A percentile compares a stretch with the other conserved stretches of the same genome.
Conservation (phyloP, 257 asterid genomes). For the Nicotiana tabacum region DNA sequence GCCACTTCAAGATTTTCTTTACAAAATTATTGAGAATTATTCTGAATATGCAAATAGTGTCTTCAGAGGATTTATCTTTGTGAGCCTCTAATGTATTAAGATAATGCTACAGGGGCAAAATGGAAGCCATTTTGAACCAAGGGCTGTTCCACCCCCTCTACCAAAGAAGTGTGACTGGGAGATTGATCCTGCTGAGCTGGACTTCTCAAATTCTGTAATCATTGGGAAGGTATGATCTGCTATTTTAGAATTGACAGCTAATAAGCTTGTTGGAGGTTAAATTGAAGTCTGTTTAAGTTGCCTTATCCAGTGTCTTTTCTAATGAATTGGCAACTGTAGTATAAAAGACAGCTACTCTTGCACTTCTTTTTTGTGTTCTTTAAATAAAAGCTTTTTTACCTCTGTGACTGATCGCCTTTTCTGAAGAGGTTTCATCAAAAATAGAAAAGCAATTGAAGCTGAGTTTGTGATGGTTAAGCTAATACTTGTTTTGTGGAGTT, state of each 20-base stretch:
- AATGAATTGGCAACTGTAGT: neutral
- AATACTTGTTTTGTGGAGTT: neutral
- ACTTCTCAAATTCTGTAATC: constrained; percentile 60
- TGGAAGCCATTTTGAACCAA: constrained; percentile 98
- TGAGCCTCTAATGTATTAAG: neutral
- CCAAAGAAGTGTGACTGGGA: constrained; percentile 99
- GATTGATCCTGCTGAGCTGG: constrained; percentile 84
- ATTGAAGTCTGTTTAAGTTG: neutral
- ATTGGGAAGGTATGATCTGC: constrained; percentile 73
- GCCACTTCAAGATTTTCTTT: neutral
- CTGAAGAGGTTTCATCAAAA: neutral
- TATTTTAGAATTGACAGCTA: neutral
- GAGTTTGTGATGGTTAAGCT: neutral
- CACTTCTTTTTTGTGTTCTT: neutral
- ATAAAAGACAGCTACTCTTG: neutral
- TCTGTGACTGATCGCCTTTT: neutral
- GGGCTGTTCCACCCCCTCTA: constrained; percentile 82
- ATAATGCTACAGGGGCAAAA: constrained; percentile 69
- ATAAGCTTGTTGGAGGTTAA: neutral
- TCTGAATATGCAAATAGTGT: neutral
- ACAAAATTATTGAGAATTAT: neutral
- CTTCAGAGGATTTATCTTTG: neutral
- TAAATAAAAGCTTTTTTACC: neutral
- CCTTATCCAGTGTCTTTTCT: neutral
- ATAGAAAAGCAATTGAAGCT: neutral